Base-by-base conservation (phyloP, 2,329 filamentous ascomycete genomes). In the Colletotrichum sublineola region DNA sequence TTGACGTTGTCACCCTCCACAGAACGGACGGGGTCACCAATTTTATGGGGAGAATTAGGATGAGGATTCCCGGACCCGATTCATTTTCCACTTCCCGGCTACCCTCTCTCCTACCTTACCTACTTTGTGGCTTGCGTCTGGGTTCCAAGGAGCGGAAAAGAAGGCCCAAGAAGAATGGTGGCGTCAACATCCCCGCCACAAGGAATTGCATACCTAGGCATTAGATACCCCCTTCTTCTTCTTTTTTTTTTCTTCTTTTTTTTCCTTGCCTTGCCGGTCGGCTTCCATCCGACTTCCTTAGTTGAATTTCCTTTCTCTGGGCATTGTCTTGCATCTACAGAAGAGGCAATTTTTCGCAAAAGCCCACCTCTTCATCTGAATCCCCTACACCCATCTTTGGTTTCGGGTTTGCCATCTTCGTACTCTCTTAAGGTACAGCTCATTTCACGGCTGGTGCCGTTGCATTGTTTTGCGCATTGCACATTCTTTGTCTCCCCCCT, bases 301-400 rank as follows among this genome's bases (percentile, higher is more conserved):
- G 24, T 24, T 24, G 24, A 24, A 24, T 24, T 24, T 24, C 24
- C 24, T 24, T 24, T 24, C 24, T 24, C 24, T 24, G 60, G 63
- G 55, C 40, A 61, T 61, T 56, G 55, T 63, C 33, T 53, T 31
- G 40, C 14, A 20, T 42, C 38, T 55, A 44, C 44, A 40, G 53
- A 36, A 24, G 3, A 55, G 24, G 24, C 36, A 42, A 24, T 38
- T 62, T 56, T 56, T 61, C 24, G 46, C 36, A 42, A 8, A 61
- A 20, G 24, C 29, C 63, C 63, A 67, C 53, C 53, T 66, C 61
- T 69, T 69, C 63, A 61, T 67, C 68, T 18, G 44, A n/a, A 48
- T 48, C 20, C 7, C 9, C 20, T 48, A 56, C 68, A 40, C 46
- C 63, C 60, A 48, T 40, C 24, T 65, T 36, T 65, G 29, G 56